Percentiles rank a stretch among this genome's conserved stretches.
Conservation (phyloP, 768 basidiomycete species). For the Coprinellus aureogranulatus region DNA sequence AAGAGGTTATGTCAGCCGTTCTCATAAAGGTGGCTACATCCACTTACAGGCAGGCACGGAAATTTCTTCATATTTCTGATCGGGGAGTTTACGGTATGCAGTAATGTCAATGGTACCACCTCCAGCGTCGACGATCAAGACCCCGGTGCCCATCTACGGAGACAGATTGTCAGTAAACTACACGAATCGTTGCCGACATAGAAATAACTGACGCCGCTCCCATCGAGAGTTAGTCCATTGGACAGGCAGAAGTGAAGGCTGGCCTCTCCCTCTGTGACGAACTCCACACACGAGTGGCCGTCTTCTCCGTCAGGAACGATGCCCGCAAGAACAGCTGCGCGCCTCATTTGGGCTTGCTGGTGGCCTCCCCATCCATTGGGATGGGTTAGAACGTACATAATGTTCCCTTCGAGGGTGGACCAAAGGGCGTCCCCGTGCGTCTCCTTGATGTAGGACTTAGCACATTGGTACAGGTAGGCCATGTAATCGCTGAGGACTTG, state of each 20-base stretch:
- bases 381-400: conserved; percentile 53
- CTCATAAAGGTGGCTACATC: not conserved
- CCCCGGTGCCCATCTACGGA: conserved; percentile 23
- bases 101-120: conserved; percentile 61
- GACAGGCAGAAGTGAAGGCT: conserved; percentile 55
- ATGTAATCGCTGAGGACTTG: conserved; percentile 45
- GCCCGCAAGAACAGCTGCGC: conserved; percentile 48
- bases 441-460: conserved; percentile 46
- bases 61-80: conserved; percentile 39
- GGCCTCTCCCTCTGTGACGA: conserved; percentile 62
- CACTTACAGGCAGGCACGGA: conserved; percentile 35
- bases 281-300: conserved; percentile 40
- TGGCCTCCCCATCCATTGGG: conserved; percentile 62
- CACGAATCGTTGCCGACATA: no score
- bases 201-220: no score
- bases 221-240: conserved; percentile 42
- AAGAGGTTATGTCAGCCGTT: not conserved
- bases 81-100: conserved; percentile 38
- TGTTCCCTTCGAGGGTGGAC: conserved; percentile 37
- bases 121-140: conserved; percentile 57
- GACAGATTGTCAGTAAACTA: not conserved
- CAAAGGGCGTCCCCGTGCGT: conserved; percentile 44
- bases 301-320: conserved; percentile 39
- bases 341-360: conserved; percentile 53
- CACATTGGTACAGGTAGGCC: conserved; percentile 43